Conservation (phyloP, 1,139 yeast species). For the Kodamaea derodonti region DNA sequence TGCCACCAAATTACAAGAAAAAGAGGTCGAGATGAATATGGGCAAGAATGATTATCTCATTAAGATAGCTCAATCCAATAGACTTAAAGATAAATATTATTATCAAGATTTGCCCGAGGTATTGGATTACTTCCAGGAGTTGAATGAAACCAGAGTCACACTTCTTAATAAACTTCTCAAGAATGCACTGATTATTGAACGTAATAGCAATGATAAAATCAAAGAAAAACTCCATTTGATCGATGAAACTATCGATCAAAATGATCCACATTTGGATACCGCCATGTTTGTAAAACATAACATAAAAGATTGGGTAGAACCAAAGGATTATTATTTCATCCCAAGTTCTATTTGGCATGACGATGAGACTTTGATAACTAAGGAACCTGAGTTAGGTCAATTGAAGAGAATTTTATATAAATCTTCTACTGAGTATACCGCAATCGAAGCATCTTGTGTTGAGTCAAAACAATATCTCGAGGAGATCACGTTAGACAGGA, state of each 20-base stretch:
- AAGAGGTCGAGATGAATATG: conserved; percentile 77
- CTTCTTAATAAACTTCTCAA: conserved; percentile 68
- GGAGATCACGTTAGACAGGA: conserved; percentile 38
- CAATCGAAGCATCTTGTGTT: conserved; percentile 40
- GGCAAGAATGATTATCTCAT: conserved; percentile 82
- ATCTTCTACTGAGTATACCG: conserved; percentile 45
- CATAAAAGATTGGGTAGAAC: conserved; percentile 71
- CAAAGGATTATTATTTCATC: conserved; percentile 75
- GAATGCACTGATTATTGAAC: conserved; percentile 63
- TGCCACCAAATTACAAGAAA: conserved; percentile 55
- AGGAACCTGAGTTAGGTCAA: conserved; percentile 60
- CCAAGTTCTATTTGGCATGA: conserved; percentile 98
- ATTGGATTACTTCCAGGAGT: conserved; percentile 78
- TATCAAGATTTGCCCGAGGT: conserved; percentile 93
- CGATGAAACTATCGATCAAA: conserved; percentile 60
- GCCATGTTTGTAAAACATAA: conserved; percentile 95
- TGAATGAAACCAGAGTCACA: conserved; percentile 75
- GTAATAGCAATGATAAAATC: conserved; percentile 50
- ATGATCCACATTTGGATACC: conserved; percentile 71
- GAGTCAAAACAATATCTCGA: conserved; percentile 50
- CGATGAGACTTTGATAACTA: conserved; percentile 71
- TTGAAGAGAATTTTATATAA: conserved; percentile 58
- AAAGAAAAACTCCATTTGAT: conserved; percentile 51
- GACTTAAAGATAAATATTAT: conserved; percentile 87
- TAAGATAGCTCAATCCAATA: conserved; percentile 77